Percentiles rank a stretch among this genome's conserved stretches.
phyloP scores from a whole-genome alignment of 108 stramenopile genomes.

The Nannochloropsis gaditana region DNA sequence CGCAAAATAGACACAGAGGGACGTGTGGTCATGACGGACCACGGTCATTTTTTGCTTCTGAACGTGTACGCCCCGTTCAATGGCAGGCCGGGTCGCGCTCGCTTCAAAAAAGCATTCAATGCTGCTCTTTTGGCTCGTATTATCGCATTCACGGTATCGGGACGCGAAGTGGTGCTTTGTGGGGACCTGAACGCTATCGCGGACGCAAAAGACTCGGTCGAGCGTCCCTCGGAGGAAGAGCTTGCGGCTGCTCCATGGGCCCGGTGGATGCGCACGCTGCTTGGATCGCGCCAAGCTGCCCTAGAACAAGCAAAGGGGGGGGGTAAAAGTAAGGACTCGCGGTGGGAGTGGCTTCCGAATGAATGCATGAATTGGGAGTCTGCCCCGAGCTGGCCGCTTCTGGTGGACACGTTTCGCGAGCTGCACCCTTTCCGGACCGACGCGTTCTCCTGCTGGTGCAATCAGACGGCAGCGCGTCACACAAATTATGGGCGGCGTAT shows the following conservation, averaged over 20 bases:
- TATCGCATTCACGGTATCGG: not conserved
- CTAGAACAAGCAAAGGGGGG: too few relatives aligned
- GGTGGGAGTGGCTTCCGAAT: too few relatives aligned
- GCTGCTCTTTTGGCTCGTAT: slow-evolving; percentile 6
- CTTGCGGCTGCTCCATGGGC: not conserved
- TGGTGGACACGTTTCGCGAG: not conserved
- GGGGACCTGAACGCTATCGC: slow-evolving; percentile 8
- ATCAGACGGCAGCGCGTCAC: slow-evolving; percentile 4
- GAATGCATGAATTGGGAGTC: too few relatives aligned
- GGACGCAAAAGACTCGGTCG: not conserved
- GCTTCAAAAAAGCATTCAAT: not conserved
- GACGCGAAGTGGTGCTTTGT: not conserved
- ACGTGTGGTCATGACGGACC: slow-evolving; percentile 11
- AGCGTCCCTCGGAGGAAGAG: not conserved
- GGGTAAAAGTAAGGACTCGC: too few relatives aligned
- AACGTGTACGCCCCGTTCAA: not conserved
- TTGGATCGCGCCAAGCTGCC: not conserved
- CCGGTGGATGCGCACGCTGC: not conserved
- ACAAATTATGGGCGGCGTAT: not conserved
- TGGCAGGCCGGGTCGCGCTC: not conserved
- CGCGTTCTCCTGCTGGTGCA: not conserved
- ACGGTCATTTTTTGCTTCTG: not conserved
- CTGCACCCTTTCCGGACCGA: not conserved
- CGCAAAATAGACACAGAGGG: slow-evolving; percentile 8
- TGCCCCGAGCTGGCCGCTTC: not conserved